These are phyloP conservation scores for Stachybotrys echinatus DNA, from an alignment of 2,329 filamentous ascomycete species.

Conservation along the genomic window DNA sequence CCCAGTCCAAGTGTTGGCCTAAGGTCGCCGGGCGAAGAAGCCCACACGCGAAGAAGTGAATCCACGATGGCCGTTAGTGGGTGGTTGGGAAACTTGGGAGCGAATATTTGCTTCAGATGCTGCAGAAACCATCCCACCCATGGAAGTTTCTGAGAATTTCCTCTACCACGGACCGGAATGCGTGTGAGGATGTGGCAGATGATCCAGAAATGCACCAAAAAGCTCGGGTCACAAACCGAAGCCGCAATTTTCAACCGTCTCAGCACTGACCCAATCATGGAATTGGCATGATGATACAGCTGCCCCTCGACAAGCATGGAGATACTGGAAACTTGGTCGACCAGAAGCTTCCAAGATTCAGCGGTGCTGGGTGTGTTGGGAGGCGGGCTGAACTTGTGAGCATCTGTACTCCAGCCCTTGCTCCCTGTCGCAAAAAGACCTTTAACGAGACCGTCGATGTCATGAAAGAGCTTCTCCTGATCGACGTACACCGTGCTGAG, in stretches of 20 bases:
- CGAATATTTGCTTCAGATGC: neutral
- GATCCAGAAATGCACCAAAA: neutral
- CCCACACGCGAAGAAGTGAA: neutral
- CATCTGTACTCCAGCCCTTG: neutral
- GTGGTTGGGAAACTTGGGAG: neutral
- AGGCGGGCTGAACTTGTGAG: neutral
- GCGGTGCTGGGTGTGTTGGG: neutral
- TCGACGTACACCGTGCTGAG: neutral
- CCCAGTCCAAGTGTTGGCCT: neutral
- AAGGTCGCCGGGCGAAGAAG: neutral
- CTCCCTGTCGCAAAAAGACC: neutral
- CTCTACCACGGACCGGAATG: neutral
- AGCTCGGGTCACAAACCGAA: neutral
- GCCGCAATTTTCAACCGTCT: neutral
- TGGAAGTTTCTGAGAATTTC: neutral
- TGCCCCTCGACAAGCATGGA: neutral
- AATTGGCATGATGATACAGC: neutral
- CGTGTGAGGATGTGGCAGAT: neutral
- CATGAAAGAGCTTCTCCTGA: neutral
- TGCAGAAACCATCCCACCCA: neutral
- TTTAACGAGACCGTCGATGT: neutral
- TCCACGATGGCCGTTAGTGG: neutral
- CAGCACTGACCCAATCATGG: neutral
- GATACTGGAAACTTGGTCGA: neutral
- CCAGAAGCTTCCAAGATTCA: neutral